These are phyloP conservation scores for Rhodotorula mucilaginosa DNA, from an alignment of 1,284 basidiomycete genomes.

Conservation along the genomic window DNA sequence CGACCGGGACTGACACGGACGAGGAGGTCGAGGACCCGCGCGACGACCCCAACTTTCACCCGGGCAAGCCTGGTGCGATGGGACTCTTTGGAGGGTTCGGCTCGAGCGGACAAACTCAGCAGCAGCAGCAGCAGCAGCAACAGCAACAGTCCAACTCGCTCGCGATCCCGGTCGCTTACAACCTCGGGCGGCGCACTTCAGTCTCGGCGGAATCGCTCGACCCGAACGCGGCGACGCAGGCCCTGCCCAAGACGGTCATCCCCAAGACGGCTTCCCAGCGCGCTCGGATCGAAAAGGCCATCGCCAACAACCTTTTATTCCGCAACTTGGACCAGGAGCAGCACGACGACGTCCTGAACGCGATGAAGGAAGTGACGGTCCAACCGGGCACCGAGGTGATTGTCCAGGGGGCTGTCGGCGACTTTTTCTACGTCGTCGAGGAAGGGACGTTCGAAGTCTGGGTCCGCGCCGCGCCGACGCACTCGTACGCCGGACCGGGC, in stretches of 20 bases:
- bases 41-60: conserved; percentile 39
- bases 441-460: conserved; percentile 82
- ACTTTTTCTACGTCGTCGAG: conserved; percentile 98
- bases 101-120: background rate
- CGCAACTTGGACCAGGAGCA: conserved; percentile 95
- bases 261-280: conserved; percentile 83
- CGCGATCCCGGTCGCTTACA: conserved; percentile 35
- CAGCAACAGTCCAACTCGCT: background rate
- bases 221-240: conserved; percentile 56
- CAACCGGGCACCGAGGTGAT: conserved; percentile 79
- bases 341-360: conserved; percentile 83
- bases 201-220: conserved; percentile 96
- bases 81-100: conserved; percentile 7
- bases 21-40: conserved; percentile 41
- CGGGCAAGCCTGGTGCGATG: background rate
- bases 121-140: too few species aligned
- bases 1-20: conserved; percentile 7
- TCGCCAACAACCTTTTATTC: conserved; percentile 89
- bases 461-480: conserved; percentile 53
- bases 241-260: conserved; percentile 59
- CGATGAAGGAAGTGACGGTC: conserved; percentile 87
- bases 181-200: conserved; percentile 78
- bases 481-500: conserved; percentile 41
- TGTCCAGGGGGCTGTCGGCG: conserved; percentile 92
- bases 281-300: conserved; percentile 79